Conservation (phyloP, 2,329 filamentous ascomycete species). For the Hypocrella siamensis region DNA sequence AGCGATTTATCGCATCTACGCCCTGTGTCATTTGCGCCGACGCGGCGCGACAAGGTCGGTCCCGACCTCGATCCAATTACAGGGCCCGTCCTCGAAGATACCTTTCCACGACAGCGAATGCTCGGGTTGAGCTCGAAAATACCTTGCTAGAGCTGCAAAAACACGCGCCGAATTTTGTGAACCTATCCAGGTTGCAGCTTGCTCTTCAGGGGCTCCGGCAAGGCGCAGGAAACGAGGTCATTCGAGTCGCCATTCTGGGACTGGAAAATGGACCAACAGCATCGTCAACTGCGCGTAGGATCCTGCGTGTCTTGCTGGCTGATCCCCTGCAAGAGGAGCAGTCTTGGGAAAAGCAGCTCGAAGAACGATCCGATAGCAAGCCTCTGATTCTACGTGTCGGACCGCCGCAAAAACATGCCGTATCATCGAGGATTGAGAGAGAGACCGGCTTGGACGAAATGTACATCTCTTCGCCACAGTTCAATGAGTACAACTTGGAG, state of each 20-base stretch:
- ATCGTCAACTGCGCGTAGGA: conserved; percentile 37
- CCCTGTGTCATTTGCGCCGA: no score
- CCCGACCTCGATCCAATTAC: no score
- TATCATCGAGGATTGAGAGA: conserved; percentile 13
- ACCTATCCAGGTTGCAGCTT: conserved; percentile 55
- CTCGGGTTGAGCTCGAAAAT: conserved; percentile 39
- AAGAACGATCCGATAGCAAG: conserved; percentile 29
- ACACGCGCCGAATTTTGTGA: conserved; percentile 44
- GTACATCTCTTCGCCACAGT: conserved; percentile 42
- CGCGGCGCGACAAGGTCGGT: no score
- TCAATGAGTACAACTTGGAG: conserved; percentile 49
- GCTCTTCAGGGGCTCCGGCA: conserved; percentile 50
- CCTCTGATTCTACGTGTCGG: conserved; percentile 49
- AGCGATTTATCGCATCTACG: no score
- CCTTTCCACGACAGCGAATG: conserved; percentile 14
- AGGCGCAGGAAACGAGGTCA: conserved; percentile 36
- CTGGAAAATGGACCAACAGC: conserved; percentile 22
- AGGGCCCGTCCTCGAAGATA: conserved; percentile 10
- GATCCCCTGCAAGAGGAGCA: conserved; percentile 50
- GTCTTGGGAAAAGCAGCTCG: conserved; percentile 51
- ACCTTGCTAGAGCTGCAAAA: conserved; percentile 45
- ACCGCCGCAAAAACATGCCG: conserved; percentile 12
- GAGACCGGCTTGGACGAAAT: conserved; percentile 37
- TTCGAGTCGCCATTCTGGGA: conserved; percentile 42
- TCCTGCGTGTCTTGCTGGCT: conserved; percentile 54